Percentiles rank a stretch among this genome's conserved stretches.
Evolutionary conservation across 2,329 filamentous ascomycete species (phyloP).

Genomic region (Epichloe elymi): DNA sequence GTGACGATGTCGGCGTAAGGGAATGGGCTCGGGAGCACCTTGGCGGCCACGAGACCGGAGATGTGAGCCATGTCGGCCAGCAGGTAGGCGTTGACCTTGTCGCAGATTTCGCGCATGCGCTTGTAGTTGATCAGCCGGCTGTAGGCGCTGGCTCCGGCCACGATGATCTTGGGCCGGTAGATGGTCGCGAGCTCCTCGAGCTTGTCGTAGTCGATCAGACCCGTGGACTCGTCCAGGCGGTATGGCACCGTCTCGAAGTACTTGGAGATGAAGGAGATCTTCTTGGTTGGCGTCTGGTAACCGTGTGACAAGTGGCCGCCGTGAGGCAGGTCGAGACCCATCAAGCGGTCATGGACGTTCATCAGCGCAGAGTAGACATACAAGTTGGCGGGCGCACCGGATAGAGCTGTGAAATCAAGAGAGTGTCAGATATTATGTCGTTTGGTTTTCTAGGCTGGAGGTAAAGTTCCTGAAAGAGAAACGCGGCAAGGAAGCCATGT

Average conservation of each 20-base stretch:
- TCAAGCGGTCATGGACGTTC: constrained; percentile 84
- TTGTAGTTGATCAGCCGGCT: constrained; percentile 92
- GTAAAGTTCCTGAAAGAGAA: too few relatives aligned
- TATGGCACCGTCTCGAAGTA: constrained; percentile 99
- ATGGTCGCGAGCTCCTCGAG: constrained; percentile 76
- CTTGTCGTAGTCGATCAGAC: constrained; percentile 87
- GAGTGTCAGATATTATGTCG: not conserved
- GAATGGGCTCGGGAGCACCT: constrained; percentile 84
- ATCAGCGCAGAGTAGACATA: constrained; percentile 95
- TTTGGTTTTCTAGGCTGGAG: not conserved
- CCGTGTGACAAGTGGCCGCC: constrained; percentile 93
- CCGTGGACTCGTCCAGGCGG: constrained; percentile 77
- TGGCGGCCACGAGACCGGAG: constrained; percentile 83
- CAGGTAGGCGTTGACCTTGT: constrained; percentile 86
- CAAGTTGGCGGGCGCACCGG: constrained; percentile 60
- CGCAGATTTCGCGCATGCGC: constrained; percentile 77
- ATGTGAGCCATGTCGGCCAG: constrained; percentile 97
- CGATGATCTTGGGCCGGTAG: constrained; percentile 90
- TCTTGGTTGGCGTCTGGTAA: constrained; percentile 86
- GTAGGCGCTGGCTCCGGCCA: constrained; percentile 92
- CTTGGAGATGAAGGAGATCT: constrained; percentile 96
- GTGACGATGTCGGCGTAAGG: constrained; percentile 86
- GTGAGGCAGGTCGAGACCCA: constrained; percentile 93
- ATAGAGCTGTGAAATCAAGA: constrained; percentile 51
- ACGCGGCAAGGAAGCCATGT: not conserved